A percentile compares a stretch with the other conserved stretches of the same genome.
These are phyloP conservation scores for Kodamaea sagamina DNA, from an alignment of 805 yeast species.

Conservation along the genomic window DNA sequence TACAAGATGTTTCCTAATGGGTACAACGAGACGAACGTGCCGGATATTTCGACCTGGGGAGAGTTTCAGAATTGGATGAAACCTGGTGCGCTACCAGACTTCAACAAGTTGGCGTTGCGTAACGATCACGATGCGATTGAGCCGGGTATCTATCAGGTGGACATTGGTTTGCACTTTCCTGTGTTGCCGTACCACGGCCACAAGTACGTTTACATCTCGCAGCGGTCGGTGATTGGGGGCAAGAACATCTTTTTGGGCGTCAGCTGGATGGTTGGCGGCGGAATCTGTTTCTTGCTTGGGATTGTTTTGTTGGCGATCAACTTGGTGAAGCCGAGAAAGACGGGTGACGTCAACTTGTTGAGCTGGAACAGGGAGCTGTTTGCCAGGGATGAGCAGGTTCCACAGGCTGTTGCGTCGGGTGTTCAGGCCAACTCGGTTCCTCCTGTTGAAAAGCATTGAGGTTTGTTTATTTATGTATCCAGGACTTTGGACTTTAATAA, in stretches of 20 bases:
- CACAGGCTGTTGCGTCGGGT: slow-evolving; percentile 9
- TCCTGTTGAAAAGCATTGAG: too few species aligned
- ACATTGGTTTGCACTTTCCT: slow-evolving; percentile 78
- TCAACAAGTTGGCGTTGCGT: slow-evolving; percentile 55
- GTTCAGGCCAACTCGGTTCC: slow-evolving; percentile 1
- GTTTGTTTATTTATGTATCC: too few species aligned
- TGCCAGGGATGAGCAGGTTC: slow-evolving; percentile 18
- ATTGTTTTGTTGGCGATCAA: slow-evolving; percentile 54
- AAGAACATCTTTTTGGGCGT: slow-evolving; percentile 72
- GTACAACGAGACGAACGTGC: slow-evolving; percentile 44
- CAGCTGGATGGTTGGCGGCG: slow-evolving; percentile 75
- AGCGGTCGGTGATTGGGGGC: slow-evolving; percentile 75
- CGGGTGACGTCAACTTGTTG: slow-evolving; percentile 69
- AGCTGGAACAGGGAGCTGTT: slow-evolving; percentile 64
- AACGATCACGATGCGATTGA: slow-evolving; percentile 57
- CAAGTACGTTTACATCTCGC: slow-evolving; percentile 66
- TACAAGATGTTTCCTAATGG: slow-evolving; percentile 44
- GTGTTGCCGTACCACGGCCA: slow-evolving; percentile 67
- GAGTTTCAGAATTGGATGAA: slow-evolving; percentile 52
- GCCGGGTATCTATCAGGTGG: slow-evolving; percentile 63
- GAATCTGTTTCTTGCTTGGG: slow-evolving; percentile 61
- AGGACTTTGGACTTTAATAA: too few species aligned
- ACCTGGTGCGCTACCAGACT: slow-evolving; percentile 43
- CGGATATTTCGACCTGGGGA: slow-evolving; percentile 45
- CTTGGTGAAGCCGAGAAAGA: slow-evolving; percentile 63